Base-by-base conservation (phyloP, 192 early-diverging fungal species). In the Linnemannia hyalina region DNA sequence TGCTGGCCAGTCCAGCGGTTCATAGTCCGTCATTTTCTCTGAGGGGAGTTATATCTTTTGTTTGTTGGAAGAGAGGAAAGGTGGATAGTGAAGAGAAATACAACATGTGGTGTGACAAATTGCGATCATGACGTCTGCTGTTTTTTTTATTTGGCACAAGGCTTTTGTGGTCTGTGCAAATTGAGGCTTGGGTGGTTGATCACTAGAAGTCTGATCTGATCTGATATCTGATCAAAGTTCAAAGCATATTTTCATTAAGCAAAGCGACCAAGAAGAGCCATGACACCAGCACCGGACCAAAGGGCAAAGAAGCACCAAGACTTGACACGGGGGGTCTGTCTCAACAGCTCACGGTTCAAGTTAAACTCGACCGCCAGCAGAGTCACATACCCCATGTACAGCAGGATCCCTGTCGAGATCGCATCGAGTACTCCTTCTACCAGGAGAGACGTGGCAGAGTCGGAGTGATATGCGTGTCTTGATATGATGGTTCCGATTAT, bases 351-450 rank as follows among this genome's bases (percentile, higher is more conserved):
- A 23, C 72, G 54, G 23, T 89, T 93, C 47, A 90, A 77, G 10
- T 91, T 92, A 82, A 97, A 92, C 82, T 97, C 95, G 41, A 91
- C 89, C 29, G 93, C 92, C 47, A 97, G 90, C 71, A 97, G 79
- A 54, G 95, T 94, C 29, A 93, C 93, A 60, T 94, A 91, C 3
- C 94, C 93, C 81, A 91, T 94, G 85, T 97, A 97, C 13, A 97
- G 83, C 18, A 97, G 83, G 46, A 97, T 96, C 20, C 96, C 96
- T 0, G 96, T 92, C 1, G 95, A 95, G 41, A 97, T 55, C 3
- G 93, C 89, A 70, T 98, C 95, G 18, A 98, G 87, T 20, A 95
- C 90, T 6, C 96, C 97, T 78, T 94, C 92, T 10, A 91, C 78
- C 20, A 95, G 49, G 36, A 97, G 78, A 4, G 93, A 79, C 0